Evolutionary conservation across 768 basidiomycete genomes (phyloP).

Genomic region (Asterophora lycoperdoides): DNA sequence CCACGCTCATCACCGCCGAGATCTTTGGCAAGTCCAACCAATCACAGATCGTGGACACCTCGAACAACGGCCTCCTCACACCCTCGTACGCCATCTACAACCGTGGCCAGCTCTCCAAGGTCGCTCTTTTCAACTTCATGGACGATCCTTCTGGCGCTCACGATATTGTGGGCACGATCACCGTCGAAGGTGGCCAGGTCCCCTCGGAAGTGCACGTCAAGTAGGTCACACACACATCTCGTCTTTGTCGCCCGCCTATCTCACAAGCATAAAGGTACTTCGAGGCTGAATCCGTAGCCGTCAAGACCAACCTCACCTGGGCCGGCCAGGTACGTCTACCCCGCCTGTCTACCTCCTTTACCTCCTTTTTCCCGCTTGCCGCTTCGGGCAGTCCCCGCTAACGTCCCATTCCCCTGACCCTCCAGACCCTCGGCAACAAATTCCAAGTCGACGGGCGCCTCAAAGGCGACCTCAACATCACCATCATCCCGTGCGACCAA

Average conservation of each 20-base stretch:
- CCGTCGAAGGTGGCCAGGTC: slow-evolving; percentile 39
- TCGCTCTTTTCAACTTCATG: slow-evolving; percentile 73
- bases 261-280: slow-evolving; percentile 42
- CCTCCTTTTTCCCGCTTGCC: no score
- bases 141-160: slow-evolving; percentile 55
- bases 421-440: slow-evolving; percentile 56
- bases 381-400: not conserved
- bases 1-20: slow-evolving; percentile 67
- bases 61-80: slow-evolving; percentile 47
- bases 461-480: slow-evolving; percentile 38
- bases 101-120: slow-evolving; percentile 52
- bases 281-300: slow-evolving; percentile 48
- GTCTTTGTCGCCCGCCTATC: not conserved
- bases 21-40: slow-evolving; percentile 58
- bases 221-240: slow-evolving; percentile 24
- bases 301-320: slow-evolving; percentile 70
- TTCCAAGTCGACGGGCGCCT: slow-evolving; percentile 68
- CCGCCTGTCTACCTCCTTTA: not conserved
- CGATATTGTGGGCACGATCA: slow-evolving; percentile 49
- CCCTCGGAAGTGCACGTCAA: slow-evolving; percentile 55
- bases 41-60: slow-evolving; percentile 66
- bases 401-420: no score
- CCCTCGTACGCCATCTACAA: slow-evolving; percentile 78
- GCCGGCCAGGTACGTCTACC: slow-evolving; percentile 58
- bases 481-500: slow-evolving; percentile 2